Evolutionary conservation across 192 early-diverging fungal species (phyloP), one percentile per base, ranked within the genome.

Genomic region (Backusella circina): DNA sequence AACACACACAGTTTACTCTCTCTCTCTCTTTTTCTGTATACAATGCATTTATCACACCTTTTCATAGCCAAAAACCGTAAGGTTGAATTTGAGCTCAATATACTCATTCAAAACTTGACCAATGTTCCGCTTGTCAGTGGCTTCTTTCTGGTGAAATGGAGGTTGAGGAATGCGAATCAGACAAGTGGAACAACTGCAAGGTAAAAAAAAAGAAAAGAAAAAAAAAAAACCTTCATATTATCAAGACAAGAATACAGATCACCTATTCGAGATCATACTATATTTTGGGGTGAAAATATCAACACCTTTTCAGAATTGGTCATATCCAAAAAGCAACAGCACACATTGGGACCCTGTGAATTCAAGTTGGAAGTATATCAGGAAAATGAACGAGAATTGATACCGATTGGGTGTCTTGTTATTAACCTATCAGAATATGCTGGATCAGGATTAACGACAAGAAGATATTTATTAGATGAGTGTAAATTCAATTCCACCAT

Each of bases 341-440:
- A 89, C 23, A 70, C 88, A 35, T 83, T 97, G 21, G 80, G 84
- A 35, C 91, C 93, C 3, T 94, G 91, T 74, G 94, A 94, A 79
- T 82, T 97, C 7, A 77, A 87, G 28, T 75, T 95, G 16, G 83
- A 83, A 31, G 85, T 96, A 54, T 51, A 69, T 67, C 81, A 91
- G 80, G 89, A 88, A 74, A 88, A 86, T 38, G 89, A 85, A 37
- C 82, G 84, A 75, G 84, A 82, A 35, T 73, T 88, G 12, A 85
- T 86, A 51, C 89, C 79, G 18, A 83, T 93, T 57, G 95, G 95
- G 39, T 79, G 77, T 35, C 85, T 97, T 36, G 75, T 82, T 8
- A 77, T 97, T 51, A 94, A 95, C 81, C 83, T 97, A 16, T 87
- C 94, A 5, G 93, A 95, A 76, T 94, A 91, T 77, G 93, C 90